phyloP scores from a whole-genome alignment of 768 basidiomycete species.

The Podaxis sp. region DNA sequence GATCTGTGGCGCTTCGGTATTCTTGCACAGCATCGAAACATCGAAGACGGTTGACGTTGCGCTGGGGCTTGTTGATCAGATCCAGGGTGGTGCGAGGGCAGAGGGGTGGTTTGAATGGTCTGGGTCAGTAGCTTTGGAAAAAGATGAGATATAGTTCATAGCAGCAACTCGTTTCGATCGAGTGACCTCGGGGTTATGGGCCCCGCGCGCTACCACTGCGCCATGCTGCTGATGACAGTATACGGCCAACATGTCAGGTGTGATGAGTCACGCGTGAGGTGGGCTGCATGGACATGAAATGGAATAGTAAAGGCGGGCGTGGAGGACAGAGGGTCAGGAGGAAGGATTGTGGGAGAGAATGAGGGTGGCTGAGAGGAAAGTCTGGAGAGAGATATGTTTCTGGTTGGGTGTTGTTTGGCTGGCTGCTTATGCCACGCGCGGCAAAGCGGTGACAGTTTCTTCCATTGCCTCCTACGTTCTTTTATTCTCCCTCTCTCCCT shows the following conservation, averaged over 20 bases:
- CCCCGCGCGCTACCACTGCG: conserved; percentile 58
- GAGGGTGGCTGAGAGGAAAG: background rate
- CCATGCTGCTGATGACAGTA: conserved; percentile 42
- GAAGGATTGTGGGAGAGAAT: background rate
- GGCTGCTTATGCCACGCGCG: conserved; percentile 2
- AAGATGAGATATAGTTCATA: conserved; percentile 21
- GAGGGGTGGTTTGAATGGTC: conserved; percentile 27
- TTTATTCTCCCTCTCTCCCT: background rate
- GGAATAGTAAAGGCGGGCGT: background rate
- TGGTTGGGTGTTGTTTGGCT: conserved; percentile 7
- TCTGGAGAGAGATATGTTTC: background rate
- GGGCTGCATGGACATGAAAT: background rate
- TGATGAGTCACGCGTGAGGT: background rate
- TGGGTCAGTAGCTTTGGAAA: background rate
- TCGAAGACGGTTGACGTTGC: conserved; percentile 26
- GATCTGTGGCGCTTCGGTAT: conserved; percentile 29
- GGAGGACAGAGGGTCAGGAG: background rate
- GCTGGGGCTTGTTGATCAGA: conserved; percentile 27
- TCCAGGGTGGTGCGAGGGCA: conserved; percentile 23
- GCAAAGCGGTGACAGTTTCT: background rate
- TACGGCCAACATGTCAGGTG: no score
- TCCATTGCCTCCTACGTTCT: background rate
- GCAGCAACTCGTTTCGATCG: conserved; percentile 65
- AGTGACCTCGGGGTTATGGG: conserved; percentile 66
- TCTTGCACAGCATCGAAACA: conserved; percentile 23